Base-by-base conservation (phyloP, 2,329 filamentous ascomycete genomes). In the Coniochaeta hoffmannii region DNA sequence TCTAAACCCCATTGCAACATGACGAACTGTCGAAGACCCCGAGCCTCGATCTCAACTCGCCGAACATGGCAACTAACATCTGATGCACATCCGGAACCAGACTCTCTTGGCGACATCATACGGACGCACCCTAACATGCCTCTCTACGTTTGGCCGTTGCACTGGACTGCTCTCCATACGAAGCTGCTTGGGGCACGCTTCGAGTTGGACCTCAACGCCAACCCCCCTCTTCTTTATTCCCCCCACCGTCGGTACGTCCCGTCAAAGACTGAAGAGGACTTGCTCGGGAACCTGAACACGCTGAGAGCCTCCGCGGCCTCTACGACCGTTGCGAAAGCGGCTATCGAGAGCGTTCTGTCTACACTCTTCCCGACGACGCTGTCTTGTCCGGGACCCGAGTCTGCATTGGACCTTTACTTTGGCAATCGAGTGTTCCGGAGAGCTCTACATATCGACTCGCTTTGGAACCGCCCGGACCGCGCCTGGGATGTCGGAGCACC, bases 151-250 rank as follows among this genome's bases (percentile, higher is more conserved):
- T 72, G 74, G 26, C 81, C 81, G 1, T 75, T 82, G 46, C 75
- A 72, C 62, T 84, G 81, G 81, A 82, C 76, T 14, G 79, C 82
- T 54, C 55, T 71, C 1, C 81, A 84, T 57, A 62, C 71, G 10
- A 64, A 69, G 44, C 66, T 81, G 2, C 75, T 83, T 5, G 73
- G 72, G 22, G 76, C 71, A 15, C 66, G 66, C 49, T 83, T 81
- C 24, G 68, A 75, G 60, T 67, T 72, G 15, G 70, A 75, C 15
- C 63, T 71, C 7, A 73, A 75, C 62, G 66, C 68, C n/a, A n/a
- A n/a, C 36, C 72, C 65, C 6, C 76, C 77, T 1, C 62, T 71
- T 2, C 77, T 77, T 1, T 73, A n/a, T n/a, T n/a, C 72, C 57
- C 65, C 67, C 31, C 68, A 75, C 19, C 68, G 12, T 32, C 30